phyloP scores from a whole-genome alignment of 257 asterid species.

The Orobanche coerulescens region DNA sequence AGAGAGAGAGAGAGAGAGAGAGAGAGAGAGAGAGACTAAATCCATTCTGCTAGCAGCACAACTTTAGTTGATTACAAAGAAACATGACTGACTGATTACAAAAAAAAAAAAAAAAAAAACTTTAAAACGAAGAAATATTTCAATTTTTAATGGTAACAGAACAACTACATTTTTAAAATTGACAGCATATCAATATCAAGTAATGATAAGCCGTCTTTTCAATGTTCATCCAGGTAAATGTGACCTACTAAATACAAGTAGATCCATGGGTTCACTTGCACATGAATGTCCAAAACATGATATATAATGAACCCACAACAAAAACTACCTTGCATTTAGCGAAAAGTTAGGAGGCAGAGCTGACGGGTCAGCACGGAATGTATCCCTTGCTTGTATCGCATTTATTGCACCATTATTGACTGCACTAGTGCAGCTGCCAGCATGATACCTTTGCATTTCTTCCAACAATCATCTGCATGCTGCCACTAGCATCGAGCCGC shows the following conservation, averaged over 20 bases:
- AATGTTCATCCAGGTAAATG: background rate
- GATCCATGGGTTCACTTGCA: constrained; percentile 2
- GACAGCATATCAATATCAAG: background rate
- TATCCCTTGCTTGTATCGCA: constrained; percentile 77
- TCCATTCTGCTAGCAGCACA: background rate
- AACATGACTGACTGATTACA: no score
- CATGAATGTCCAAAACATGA: constrained; percentile 8
- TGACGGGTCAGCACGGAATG: constrained; percentile 65
- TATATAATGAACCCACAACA: constrained; percentile 14
- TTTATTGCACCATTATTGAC: constrained; percentile 65
- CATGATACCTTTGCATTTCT: constrained; percentile 99
- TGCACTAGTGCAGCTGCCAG: constrained; percentile 95
- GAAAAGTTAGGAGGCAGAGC: constrained; percentile 57
- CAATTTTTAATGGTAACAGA: background rate
- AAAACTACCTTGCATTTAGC: constrained; percentile 58
- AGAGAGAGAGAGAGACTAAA: background rate
- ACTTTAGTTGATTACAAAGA: constrained; percentile 5
- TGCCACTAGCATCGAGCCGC: constrained; percentile 88
- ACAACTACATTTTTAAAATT: background rate
- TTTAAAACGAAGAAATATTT: background rate
- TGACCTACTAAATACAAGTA: constrained; percentile 5
- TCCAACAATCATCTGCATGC: constrained; percentile 89
- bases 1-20: no score
- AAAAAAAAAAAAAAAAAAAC: background rate
- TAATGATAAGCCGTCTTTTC: background rate